Conservation (phyloP, 192 early-diverging fungal genomes). For the Backusella westeae region DNA sequence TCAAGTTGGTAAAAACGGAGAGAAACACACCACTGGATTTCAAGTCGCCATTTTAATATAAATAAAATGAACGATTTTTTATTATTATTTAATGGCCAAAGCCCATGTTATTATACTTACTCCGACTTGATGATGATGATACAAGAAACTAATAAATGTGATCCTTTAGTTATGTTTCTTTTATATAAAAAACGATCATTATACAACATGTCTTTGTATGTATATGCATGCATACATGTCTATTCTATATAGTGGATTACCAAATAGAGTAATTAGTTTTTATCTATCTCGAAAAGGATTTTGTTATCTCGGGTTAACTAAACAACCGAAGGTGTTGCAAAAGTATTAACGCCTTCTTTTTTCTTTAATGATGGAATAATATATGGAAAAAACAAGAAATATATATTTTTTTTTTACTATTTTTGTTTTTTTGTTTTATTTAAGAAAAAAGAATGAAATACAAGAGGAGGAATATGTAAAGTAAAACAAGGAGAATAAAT, state of each 20-base stretch:
- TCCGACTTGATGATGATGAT: background rate
- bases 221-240: background rate
- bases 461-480: slow-evolving; percentile 4
- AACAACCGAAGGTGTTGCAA: background rate
- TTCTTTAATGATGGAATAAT: background rate
- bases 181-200: background rate
- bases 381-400: background rate
- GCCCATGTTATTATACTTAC: background rate
- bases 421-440: background rate
- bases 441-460: background rate
- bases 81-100: background rate
- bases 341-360: background rate
- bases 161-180: too few species aligned
- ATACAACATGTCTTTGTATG: background rate
- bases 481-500: background rate
- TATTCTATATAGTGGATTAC: background rate
- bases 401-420: background rate
- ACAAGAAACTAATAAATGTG: background rate
- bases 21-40: background rate
- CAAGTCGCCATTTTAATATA: background rate
- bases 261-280: background rate
- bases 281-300: background rate
- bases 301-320: background rate
- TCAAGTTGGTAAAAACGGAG: background rate
- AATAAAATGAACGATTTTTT: background rate